A percentile compares a stretch with the other conserved stretches of the same genome.
phyloP scores from a whole-genome alignment of 2,329 filamentous ascomycete species.

The Stemphylium vesicarium region DNA sequence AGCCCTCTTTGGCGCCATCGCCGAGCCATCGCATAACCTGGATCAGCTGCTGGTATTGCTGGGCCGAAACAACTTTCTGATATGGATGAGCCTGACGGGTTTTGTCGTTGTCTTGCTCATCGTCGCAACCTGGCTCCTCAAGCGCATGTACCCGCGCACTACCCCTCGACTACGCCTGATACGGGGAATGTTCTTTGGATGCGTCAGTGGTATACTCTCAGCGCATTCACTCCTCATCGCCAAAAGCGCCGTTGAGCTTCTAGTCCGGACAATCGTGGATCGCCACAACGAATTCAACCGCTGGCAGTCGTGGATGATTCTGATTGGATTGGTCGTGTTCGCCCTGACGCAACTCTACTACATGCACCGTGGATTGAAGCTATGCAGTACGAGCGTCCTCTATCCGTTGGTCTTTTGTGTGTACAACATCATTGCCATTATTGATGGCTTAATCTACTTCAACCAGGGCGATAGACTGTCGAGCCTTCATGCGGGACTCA shows the following conservation, averaged over 20 bases:
- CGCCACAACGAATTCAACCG: conserved; percentile 90
- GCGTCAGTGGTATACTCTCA: conserved; percentile 87
- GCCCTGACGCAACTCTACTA: conserved; percentile 94
- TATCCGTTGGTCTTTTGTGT: conserved; percentile 98
- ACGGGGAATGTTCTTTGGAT: conserved; percentile 85
- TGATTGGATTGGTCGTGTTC: conserved; percentile 78
- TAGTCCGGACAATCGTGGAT: conserved; percentile 85
- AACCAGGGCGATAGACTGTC: conserved; percentile 82
- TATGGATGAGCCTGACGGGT: conserved; percentile 86
- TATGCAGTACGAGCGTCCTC: conserved; percentile 92
- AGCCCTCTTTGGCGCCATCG: conserved; percentile 90
- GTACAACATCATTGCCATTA: conserved; percentile 98
- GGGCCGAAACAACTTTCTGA: conserved; percentile 74
- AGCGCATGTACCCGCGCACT: conserved; percentile 47
- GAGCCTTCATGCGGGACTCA: conserved; percentile 76
- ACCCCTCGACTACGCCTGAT: conserved; percentile 74
- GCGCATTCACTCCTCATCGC: conserved; percentile 92
- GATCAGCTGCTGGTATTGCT: conserved; percentile 80
- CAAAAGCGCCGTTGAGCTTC: conserved; percentile 93
- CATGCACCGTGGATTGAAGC: conserved; percentile 88
- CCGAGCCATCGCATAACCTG: conserved; percentile 88
- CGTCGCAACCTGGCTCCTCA: conserved; percentile 50
- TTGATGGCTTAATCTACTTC: conserved; percentile 97
- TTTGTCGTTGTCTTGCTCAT: conserved; percentile 74
- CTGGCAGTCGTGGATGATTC: conserved; percentile 93